Evolutionary conservation across 2,329 filamentous ascomycete genomes (phyloP).

Genomic region (Xylaria arbuscula): DNA sequence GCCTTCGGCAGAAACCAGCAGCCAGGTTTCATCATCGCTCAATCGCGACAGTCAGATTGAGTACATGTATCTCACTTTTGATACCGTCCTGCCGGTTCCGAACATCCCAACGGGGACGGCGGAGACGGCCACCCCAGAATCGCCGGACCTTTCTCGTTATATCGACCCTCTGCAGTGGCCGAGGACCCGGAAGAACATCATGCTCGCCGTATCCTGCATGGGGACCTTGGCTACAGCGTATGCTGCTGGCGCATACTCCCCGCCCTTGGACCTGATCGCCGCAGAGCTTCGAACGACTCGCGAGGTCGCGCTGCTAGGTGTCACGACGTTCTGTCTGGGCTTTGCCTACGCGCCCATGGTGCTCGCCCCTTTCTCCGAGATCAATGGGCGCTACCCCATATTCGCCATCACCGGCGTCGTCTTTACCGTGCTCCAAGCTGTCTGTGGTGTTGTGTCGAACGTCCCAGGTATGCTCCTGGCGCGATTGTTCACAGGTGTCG

Average conservation of each 20-base stretch:
- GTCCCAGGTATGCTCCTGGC: conserved; percentile 79
- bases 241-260: conserved; percentile 82
- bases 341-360: conserved; percentile 89
- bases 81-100: conserved; percentile 66
- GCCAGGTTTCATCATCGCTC: conserved; percentile 8
- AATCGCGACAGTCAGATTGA: conserved; percentile 53
- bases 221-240: conserved; percentile 84
- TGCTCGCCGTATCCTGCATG: conserved; percentile 78
- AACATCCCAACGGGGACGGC: conserved; percentile 43
- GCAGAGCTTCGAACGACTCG: conserved; percentile 72
- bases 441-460: conserved; percentile 76
- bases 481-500: conserved; percentile 81
- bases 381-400: conserved; percentile 86
- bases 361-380: conserved; percentile 86
- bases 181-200: conserved; percentile 72
- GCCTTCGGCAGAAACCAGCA: conserved; percentile 3
- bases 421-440: conserved; percentile 76
- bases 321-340: conserved; percentile 84
- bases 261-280: conserved; percentile 73
- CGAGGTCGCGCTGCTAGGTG: conserved; percentile 76
- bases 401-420: conserved; percentile 79
- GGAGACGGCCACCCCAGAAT: conserved; percentile 3
- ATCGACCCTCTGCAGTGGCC: conserved; percentile 81
- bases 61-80: conserved; percentile 71
- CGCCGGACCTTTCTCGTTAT: conserved; percentile 69